Base-by-base conservation (phyloP, 2,329 filamentous ascomycete genomes). In the Lasiodiplodia theobromae region DNA sequence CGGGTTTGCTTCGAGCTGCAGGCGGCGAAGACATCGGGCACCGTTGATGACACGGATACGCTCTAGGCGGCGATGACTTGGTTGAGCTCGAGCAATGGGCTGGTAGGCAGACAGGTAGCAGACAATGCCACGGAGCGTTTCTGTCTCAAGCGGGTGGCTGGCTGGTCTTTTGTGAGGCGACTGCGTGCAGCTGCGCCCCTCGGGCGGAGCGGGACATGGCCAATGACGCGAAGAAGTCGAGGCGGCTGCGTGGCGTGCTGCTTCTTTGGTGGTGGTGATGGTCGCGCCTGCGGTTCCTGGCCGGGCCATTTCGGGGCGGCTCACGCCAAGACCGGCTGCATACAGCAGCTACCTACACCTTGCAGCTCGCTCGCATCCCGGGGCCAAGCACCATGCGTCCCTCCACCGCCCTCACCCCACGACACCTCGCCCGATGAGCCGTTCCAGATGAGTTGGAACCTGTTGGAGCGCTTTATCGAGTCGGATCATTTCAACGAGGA, bases 401-500 rank as follows among this genome's bases (percentile, higher is more conserved):
- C 66, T 44, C 54, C 44, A 47, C 66, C 31, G 47, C 54, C 58
- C 54, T 57, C 44, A 44, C 37, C 34, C 34, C 44, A 58, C 66
- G 40, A 37, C 40, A 49, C 34, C 56, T 60, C 66, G 44, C 56
- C 66, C 54, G 66, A 68, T 68, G 66, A 68, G 31, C 56, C 56
- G 56, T 62, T 68, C 66, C 66, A 38, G 66, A 85, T 85, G 83
- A 85, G 83, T 83, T 95, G 92, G 92, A 91, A 94, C 85, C 86
- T 96, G 84, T 87, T 96, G 80, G 91, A 93, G 86, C 89, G 92
- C 82, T 94, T 95, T 88, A 89, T 96, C 85, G 92, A 95, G 87
- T 94, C 91, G 85, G 92, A 96, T 86, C 92, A 96, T 85, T 96
- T 96, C 87, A 95, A 94, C 85, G 91, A 92, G 83, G 91, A 95